These are phyloP conservation scores for Starmerella roubikii DNA, from an alignment of 805 yeast genomes.

Conservation along the genomic window DNA sequence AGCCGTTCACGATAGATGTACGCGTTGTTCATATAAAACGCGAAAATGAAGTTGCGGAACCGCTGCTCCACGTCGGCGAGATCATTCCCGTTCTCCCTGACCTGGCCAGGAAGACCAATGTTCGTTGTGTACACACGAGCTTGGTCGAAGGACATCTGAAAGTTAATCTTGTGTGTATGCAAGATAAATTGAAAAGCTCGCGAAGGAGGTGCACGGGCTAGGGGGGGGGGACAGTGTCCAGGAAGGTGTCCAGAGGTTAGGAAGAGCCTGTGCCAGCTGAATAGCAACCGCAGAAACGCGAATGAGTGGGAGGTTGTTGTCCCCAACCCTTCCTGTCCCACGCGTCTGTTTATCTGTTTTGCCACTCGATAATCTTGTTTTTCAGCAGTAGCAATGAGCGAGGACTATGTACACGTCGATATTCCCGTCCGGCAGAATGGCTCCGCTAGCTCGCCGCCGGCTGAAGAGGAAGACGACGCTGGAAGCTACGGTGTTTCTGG, in stretches of 20 bases:
- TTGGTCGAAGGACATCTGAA: slow-evolving; percentile 32
- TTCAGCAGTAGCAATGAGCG: not conserved
- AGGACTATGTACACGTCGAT: not conserved
- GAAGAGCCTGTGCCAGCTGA: too few relatives aligned
- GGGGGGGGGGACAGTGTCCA: too few relatives aligned
- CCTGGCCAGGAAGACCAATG: slow-evolving; percentile 68
- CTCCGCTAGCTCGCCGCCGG: not conserved
- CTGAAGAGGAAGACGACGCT: slow-evolving; percentile 3
- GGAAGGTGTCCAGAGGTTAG: too few relatives aligned
- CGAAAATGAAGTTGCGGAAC: slow-evolving; percentile 69
- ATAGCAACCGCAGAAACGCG: too few relatives aligned
- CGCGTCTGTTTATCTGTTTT: too few relatives aligned
- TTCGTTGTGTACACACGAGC: slow-evolving; percentile 40
- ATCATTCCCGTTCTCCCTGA: slow-evolving; percentile 29
- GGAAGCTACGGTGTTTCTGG: slow-evolving; percentile 8
- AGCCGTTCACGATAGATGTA: slow-evolving; percentile 79
- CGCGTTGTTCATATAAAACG: slow-evolving; percentile 69
- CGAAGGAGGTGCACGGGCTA: too few relatives aligned
- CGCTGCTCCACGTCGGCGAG: slow-evolving; percentile 25
- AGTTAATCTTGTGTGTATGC: not conserved
- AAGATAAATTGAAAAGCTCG: too few relatives aligned
- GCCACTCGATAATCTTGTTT: not conserved
- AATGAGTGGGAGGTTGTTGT: too few relatives aligned
- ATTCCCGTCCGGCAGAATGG: too few relatives aligned
- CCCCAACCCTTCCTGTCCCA: too few relatives aligned